Evolutionary conservation across 2,329 filamentous ascomycete species (phyloP), one percentile per base, ranked within the genome.

Genomic region (Basipetospora chlamydospora): DNA sequence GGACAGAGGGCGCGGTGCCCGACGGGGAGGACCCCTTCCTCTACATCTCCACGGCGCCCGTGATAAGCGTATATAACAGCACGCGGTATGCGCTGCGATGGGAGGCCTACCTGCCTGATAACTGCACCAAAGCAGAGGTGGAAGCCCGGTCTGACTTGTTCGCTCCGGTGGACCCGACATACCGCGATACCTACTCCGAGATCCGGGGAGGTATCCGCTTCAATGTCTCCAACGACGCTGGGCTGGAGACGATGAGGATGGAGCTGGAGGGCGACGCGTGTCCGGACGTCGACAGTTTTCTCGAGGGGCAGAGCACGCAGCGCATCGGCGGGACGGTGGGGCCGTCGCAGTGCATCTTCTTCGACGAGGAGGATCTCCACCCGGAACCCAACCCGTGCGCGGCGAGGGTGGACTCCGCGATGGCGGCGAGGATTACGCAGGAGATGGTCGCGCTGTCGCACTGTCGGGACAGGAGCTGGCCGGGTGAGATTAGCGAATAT

Each of bases 401-500:
- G 6, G 26, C 12, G 5, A 28, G 13, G 26, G 26, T n/a, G 10
- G 26, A 28, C 12, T 28, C 26, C 5, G 26, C 26, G 26, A 9
- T 28, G 26, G 26, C 26, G 12, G 13, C 10, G 5, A 28, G 12
- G 12, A n/a, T 28, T 5, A 28, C 26, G 12, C 10, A 28, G 26
- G 13, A 5, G 6, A 28, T 28, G 26, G 10, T 28, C 13, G 26
- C 26, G 6, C 5, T 5, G 6, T 6, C 26, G 6, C 10, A n/a
- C 10, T 28, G 26, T n/a, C 11, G 5, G 5, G 26, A n/a, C 13
- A n/a, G 11, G 11, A 5, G 5, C 6, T 28, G 26, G 26, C 26
- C 26, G 26, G 26, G 13, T n/a, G 26, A 28, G 26, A n/a, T 28
- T n/a, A n/a, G n/a, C n/a, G 40, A 40, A 4, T 54, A 33, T 17